Evolutionary conservation across 2,329 filamentous ascomycete genomes (phyloP), one percentile per base, ranked within the genome.

Genomic region (Raffaelea ambrosiae): DNA sequence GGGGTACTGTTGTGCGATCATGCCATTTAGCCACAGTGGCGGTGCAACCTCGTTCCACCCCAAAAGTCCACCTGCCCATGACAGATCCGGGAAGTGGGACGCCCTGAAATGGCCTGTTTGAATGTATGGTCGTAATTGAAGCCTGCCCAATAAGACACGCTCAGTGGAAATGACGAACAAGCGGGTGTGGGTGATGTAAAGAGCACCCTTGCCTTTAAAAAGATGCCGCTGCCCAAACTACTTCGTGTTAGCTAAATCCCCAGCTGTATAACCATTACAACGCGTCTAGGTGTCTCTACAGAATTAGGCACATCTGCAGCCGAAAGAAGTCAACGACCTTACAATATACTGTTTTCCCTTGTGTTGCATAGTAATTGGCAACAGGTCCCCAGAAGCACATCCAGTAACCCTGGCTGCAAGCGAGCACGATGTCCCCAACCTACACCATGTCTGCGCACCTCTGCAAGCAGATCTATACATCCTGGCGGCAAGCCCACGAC

Each of bases 361-460:
- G n/a, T n/a, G n/a, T n/a, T n/a, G n/a, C n/a, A n/a, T n/a, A n/a
- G n/a, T n/a, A n/a, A n/a, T n/a, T n/a, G n/a, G n/a, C n/a, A n/a
- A n/a, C n/a, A n/a, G n/a, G 31, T 33, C 31, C 31, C 31, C 31
- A 33, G 16, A 33, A 33, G 31, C 9, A 16, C 31, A n/a, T n/a
- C 26, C 26, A 7, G 26, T 13, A 29, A 29, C 7, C 26, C 26
- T 29, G 7, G 13, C 26, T 7, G 7, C 13, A 7, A 7, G 7
- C 41, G 41, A 14, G 46, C 53, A 66, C 54, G 38, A 80, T 80
- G 76, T 70, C 74, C 48, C 75, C 74, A 44, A 78, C 76, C 35
- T 76, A 79, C 65, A 79, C 76, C 54, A 78, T 80, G 70, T 77
- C 76, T 16, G 74, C 76, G 56, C 76, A 80, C 57, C 65, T 80